Evolutionary conservation across 1,284 basidiomycete genomes (phyloP), one percentile per base, ranked within the genome.

Genomic region (Phellinidium pouzarii): DNA sequence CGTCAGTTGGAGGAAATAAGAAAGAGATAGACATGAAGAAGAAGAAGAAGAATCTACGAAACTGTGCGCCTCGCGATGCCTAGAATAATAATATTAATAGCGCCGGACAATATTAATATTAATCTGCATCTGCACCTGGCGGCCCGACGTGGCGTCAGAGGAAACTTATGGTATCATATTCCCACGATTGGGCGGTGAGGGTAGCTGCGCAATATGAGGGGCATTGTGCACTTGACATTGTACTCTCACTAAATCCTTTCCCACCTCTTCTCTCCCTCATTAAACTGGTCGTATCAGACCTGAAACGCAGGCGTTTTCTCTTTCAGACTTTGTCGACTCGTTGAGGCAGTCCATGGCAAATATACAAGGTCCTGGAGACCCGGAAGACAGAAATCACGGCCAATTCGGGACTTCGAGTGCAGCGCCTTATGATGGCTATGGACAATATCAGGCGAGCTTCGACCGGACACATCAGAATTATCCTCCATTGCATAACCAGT

Each of bases 231-330:
- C 9, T 44, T 50, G 20, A 11, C 48, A 31, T 43, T 44, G 19
- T 50, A 50, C 42, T 14, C 40, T 31, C 48, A 34, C n/a, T 27
- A 19, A 6, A 7, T 23, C 37, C 48, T 19, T 14, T 37, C 2
- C 22, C 12, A 25, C 17, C 14, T n/a, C 20, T 37, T 23, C 22
- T 25, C 12, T 38, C 11, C 36, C 27, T 17, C 26, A 6, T 12
- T n/a, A 5, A 11, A 23, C 42, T 20, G n/a, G n/a, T n/a, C n/a
- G n/a, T n/a, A n/a, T n/a, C n/a, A n/a, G n/a, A n/a, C n/a, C 37
- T 31, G 29, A 42, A 48, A 53, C 52, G 52, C 52, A 27, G 52
- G 52, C 52, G 52, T 53, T 53, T 48, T 34, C 42, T 36, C 25
- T 31, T 45, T 26, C 41, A 52, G 7, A 8, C 37, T 27, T 44